Conservation (phyloP, 2,329 filamentous ascomycete genomes). For the Dactylonectria macrodidyma region DNA sequence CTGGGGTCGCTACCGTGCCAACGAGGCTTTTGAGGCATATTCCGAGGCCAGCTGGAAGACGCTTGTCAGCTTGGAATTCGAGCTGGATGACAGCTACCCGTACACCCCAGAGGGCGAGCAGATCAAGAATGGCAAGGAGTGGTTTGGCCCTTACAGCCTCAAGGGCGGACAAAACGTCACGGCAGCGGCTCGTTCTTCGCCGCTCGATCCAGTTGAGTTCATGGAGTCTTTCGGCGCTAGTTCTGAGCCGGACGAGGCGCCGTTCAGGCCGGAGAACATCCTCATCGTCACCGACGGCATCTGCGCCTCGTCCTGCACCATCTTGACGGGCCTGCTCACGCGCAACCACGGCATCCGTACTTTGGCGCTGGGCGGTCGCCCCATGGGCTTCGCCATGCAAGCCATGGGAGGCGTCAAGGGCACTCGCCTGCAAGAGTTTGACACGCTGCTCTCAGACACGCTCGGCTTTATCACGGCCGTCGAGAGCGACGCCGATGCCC, state of each 20-base stretch:
- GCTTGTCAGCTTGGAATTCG: too few relatives aligned
- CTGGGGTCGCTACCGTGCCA: constrained; percentile 20
- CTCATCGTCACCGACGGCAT: constrained; percentile 31
- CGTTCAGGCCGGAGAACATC: constrained; percentile 27
- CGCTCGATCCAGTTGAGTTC: too few relatives aligned
- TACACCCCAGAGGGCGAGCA: too few relatives aligned
- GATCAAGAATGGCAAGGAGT: too few relatives aligned
- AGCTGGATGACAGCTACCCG: too few relatives aligned
- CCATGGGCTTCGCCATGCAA: constrained; percentile 28
- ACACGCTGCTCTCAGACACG: background rate
- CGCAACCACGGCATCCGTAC: constrained; percentile 24
- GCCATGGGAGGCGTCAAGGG: constrained; percentile 34
- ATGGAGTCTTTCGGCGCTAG: background rate
- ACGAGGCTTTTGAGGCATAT: background rate
- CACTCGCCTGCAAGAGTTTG: background rate
- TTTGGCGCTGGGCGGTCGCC: constrained; percentile 29
- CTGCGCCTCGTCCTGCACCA: constrained; percentile 28
- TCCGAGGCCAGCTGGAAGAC: too few relatives aligned
- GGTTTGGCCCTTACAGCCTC: too few relatives aligned
- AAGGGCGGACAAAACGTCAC: background rate
- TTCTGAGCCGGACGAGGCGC: background rate
- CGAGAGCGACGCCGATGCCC: background rate
- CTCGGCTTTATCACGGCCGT: background rate
- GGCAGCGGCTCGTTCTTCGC: too few relatives aligned
- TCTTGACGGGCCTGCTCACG: constrained; percentile 24